Evolutionary conservation across 2,329 filamentous ascomycete species (phyloP), one percentile per base, ranked within the genome.

Genomic region (Fusarium nelsonii): DNA sequence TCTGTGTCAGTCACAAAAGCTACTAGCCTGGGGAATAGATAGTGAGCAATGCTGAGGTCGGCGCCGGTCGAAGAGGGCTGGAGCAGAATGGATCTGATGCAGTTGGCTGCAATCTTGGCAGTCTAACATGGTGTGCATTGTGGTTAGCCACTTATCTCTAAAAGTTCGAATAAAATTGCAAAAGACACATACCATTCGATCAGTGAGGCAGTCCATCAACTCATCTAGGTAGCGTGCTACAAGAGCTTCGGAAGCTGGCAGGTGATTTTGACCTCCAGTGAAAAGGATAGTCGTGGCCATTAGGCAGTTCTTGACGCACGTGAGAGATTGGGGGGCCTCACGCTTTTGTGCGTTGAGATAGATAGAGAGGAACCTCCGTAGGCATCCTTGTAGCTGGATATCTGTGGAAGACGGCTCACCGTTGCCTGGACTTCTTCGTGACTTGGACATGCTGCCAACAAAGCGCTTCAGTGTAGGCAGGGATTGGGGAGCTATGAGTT

Each of bases 401-500:
- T 85, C 87, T 33, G 84, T 91, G 73, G 82, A 86, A 50, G 78
- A 87, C 74, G 75, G 73, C 63, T 80, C 75, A 64, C 81, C 76
- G 30, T 79, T 79, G 15, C 75, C 73, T 9, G 74, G 68, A 32
- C 76, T 79, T 26, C 77, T 80, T 26, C 81, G 78, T 8, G 82
- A 83, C 48, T 77, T 81, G 3, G 89, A 88, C 76, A 97, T 91
- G 74, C 89, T 92, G 44, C 88, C 88, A 64, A 98, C 87, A 78
- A 99, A 99, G 32, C 94, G 90, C 78, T 97, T 95, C 78, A 99
- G 90, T 40, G 94, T 97, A 1, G 96, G 93, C 16, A 99, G 85
- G 4, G 94, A 91, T 79, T 97, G 92, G 1, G 96, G 95, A 1
- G 98, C 91, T 33, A 98, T 93, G 37, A 93, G 87, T 28, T 92